Conservation (phyloP, 805 yeast species). For the Metschnikowia shivogae region DNA sequence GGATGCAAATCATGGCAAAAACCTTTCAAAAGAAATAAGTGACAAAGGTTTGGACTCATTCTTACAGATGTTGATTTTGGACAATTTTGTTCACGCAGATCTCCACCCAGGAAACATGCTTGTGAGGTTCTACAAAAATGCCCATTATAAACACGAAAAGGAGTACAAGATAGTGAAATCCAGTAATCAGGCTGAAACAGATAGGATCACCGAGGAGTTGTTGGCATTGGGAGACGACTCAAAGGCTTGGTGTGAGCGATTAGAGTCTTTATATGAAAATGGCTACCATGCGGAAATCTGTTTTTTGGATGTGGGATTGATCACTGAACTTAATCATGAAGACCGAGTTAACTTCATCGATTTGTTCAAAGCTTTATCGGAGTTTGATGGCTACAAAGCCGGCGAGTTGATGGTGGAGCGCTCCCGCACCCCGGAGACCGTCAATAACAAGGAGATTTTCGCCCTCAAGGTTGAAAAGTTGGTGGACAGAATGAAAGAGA, state of each 20-base stretch:
- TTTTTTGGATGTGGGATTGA: constrained; percentile 88
- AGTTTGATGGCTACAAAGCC: constrained; percentile 89
- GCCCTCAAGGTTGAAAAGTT: constrained; percentile 82
- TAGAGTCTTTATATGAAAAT: constrained; percentile 44
- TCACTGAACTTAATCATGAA: constrained; percentile 75
- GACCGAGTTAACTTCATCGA: constrained; percentile 87
- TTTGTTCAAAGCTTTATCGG: constrained; percentile 80
- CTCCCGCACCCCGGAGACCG: constrained; percentile 92
- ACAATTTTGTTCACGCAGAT: constrained; percentile 95
- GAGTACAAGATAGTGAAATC: constrained; percentile 41
- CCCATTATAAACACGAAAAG: constrained; percentile 37
- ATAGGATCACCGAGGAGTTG: constrained; percentile 41
- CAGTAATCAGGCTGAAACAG: constrained; percentile 43
- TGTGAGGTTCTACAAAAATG: constrained; percentile 60
- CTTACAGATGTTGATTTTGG: constrained; percentile 84
- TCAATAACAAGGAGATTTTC: constrained; percentile 76
- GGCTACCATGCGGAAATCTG: constrained; percentile 84
- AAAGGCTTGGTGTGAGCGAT: constrained; percentile 42
- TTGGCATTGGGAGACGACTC: constrained; percentile 30
- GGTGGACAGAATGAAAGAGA: constrained; percentile 72
- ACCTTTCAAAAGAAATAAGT: constrained; percentile 62
- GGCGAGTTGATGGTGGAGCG: constrained; percentile 96
- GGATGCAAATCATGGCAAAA: constrained; percentile 41
- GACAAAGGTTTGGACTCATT: constrained; percentile 88
- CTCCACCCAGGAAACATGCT: constrained; percentile 95